Evolutionary conservation across 1,284 basidiomycete genomes (phyloP), one percentile per base, ranked within the genome.

Genomic region (Flammula alnicola): DNA sequence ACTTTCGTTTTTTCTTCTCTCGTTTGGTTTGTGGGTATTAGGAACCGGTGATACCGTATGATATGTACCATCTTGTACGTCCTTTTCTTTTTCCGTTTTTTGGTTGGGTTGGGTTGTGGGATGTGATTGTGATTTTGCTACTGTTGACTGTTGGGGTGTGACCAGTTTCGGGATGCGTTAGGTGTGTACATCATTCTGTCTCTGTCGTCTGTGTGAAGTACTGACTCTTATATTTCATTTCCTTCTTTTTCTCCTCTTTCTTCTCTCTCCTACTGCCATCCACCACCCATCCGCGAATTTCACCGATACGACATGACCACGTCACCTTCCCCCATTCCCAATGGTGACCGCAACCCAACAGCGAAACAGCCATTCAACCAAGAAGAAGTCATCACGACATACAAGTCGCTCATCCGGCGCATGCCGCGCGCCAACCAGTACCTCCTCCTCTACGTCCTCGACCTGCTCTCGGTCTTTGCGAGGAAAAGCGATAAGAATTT

Each of bases 381-480:
- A 63, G 83, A 84, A 52, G 79, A 84, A 65, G 78, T 86, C 25
- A 86, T 94, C 49, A 68, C 81, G 40, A 85, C 81, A 3, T 98
- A 95, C 77, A 93, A 93, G 62, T 77, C 79, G 26, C 77, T 99
- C 47, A 96, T 99, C 58, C 81, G 86, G 25, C 78, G 82, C 39
- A 84, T 97, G 79, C 93, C 95, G 1, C 84, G 84, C 12, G 82
- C 90, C 26, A 96, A 97, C 60, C 94, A 96, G 66, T 97, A 95
- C 66, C 84, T 99, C 17, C 78, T 99, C 22, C 85, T 98, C 47
- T 99, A 99, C 68, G 93, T 99, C 26, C 82, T 99, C 53, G 96
- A 99, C 68, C 81, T 99, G 17, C 77, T 99, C 39, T 94, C 93
- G 39, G 94, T 99, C 6, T 98, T 99, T 71, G 89, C 93, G 2